These are phyloP conservation scores for Suillus tomentosus DNA, from an alignment of 768 basidiomycete species.

Conservation along the genomic window DNA sequence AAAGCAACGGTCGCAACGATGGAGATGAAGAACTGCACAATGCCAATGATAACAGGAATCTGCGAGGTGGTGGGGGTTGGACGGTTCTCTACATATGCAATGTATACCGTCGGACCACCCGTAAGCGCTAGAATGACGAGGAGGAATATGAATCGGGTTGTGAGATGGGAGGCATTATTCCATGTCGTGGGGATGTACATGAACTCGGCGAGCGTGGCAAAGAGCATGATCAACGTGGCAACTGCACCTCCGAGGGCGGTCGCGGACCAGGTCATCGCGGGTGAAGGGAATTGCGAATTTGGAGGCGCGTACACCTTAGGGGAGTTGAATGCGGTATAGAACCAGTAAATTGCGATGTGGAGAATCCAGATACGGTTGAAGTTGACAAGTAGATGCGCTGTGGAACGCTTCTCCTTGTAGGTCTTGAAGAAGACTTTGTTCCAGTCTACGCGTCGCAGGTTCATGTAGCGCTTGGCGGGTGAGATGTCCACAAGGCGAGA, in stretches of 20 bases:
- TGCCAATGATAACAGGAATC: conserved; percentile 86
- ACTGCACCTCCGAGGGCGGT: conserved; percentile 96
- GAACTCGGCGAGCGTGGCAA: conserved; percentile 92
- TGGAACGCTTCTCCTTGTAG: conserved; percentile 94
- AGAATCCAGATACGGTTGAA: conserved; percentile 99
- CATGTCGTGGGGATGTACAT: conserved; percentile 97
- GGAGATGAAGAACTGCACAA: conserved; percentile 93
- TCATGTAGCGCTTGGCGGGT: conserved; percentile 92
- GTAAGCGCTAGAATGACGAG: conserved; percentile 91
- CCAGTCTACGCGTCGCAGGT: conserved; percentile 92
- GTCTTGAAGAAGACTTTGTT: conserved; percentile 97
- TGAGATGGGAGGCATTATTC: conserved; percentile 98
- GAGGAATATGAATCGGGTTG: conserved; percentile 90
- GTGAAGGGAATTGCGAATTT: conserved; percentile 65
- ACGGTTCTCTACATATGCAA: conserved; percentile 79
- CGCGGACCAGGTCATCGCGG: conserved; percentile 94
- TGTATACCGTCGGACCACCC: conserved; percentile 91
- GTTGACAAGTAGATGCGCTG: conserved; percentile 92
- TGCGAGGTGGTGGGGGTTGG: conserved; percentile 49
- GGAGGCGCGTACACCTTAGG: conserved; percentile 85
- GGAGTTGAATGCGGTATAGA: conserved; percentile 97
- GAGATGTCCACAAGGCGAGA: conserved; percentile 90
- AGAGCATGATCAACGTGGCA: conserved; percentile 90
- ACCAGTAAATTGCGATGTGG: conserved; percentile 92
- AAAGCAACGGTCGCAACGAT: conserved; percentile 82